Percentiles rank a stretch among this genome's conserved stretches.
phyloP scores from a whole-genome alignment of 176 grass and related monocot genomes.

The Chloris gayana region DNA sequence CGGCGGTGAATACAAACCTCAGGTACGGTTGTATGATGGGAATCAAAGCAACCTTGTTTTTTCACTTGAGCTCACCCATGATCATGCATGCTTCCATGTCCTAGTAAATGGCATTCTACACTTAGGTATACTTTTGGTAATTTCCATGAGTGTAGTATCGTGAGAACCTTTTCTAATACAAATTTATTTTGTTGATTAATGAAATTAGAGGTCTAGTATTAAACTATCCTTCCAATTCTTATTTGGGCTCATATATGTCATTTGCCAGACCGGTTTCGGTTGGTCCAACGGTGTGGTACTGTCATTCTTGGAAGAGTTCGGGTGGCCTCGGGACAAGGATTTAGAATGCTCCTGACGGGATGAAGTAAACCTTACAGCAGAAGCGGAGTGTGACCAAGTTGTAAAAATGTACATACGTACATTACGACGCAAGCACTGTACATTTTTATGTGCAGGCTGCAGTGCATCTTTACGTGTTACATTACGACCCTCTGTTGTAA shows the following conservation, averaged over 20 bases:
- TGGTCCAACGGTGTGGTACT: conserved; percentile 95
- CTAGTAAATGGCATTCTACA: neutral
- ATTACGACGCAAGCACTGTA: neutral
- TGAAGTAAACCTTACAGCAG: neutral
- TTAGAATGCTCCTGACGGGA: conserved; percentile 36
- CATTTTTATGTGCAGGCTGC: neutral
- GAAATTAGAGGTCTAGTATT: neutral
- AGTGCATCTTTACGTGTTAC: neutral
- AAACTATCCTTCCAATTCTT: neutral
- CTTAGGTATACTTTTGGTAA: neutral
- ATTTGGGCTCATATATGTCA: conserved; percentile 2
- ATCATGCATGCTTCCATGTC: neutral
- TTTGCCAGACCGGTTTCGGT: conserved; percentile 92
- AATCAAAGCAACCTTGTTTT: neutral
- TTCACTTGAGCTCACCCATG: neutral
- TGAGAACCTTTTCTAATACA: neutral
- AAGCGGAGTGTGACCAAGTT: neutral
- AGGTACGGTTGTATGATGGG: conserved; percentile 52
- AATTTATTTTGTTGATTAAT: neutral
- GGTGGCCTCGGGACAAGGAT: conserved; percentile 71
- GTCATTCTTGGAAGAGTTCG: conserved; percentile 89
- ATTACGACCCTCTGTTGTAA: neutral
- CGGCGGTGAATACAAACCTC: conserved; percentile 83
- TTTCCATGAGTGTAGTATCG: neutral
- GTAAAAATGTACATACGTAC: neutral